Evolutionary conservation across 2,329 filamentous ascomycete genomes (phyloP), one percentile per base, ranked within the genome.

Genomic region (Colletotrichum sansevieriae): DNA sequence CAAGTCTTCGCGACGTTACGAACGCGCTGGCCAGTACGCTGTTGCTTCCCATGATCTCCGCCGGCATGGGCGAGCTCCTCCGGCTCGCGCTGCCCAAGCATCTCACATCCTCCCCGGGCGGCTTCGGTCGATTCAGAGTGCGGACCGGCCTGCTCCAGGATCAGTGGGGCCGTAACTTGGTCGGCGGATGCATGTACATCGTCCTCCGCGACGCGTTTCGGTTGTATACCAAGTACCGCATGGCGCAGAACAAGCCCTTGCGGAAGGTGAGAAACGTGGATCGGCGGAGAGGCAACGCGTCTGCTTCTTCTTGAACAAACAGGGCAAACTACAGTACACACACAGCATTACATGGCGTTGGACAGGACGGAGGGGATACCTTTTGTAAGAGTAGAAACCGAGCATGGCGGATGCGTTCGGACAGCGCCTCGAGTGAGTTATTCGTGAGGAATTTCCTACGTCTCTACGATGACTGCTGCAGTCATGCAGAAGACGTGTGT

Each of bases 151-250:
- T 98, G 29, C 78, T 99, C 37, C 92, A 96, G 75, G 88, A 92
- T 73, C 89, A 91, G 67, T 98, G 96, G 94, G 96, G 94, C 1
- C 86, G 96, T 64, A 98, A 93, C 75, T 83, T 99, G 3, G 86
- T 96, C 1, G 96, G 96, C 1, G 96, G 96, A 0, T 96, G 93
- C 76, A 81, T 97, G 20, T 97, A 95, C 74, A 90, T 98, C 15
- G 90, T 97, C 10, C 79, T 97, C 60, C 96, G 95, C 78, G 90
- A 92, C 73, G 83, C 83, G 3, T 80, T 91, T 58, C 81, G 83
- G 65, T 78, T 92, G 25, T 92, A 90, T 75, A 84, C 85, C 72
- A 91, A 91, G 79, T 90, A 89, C 76, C 83, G 88, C 70, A 84
- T 84, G 70, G 88, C 88, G 12, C 83, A 86, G 73, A 84, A 88